phyloP scores from a whole-genome alignment of 768 basidiomycete species.

The Lactifluus pinguis region DNA sequence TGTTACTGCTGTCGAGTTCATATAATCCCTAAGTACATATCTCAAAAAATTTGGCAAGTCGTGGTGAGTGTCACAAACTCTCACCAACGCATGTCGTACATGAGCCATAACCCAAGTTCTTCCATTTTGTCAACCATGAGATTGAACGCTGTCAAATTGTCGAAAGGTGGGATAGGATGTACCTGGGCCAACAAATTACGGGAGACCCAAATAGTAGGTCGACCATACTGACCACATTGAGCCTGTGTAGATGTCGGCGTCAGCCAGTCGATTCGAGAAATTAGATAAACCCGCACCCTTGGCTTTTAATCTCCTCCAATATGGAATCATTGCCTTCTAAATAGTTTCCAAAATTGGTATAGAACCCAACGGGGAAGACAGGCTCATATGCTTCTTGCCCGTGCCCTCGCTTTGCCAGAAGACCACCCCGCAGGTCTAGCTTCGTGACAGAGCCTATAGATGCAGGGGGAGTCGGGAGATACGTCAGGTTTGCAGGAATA shows the following conservation, averaged over 20 bases:
- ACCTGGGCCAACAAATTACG: conserved; percentile 30
- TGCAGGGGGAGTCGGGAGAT: conserved; percentile 31
- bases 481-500: conserved; percentile 28
- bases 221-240: conserved; percentile 29
- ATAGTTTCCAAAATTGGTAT: conserved; percentile 49
- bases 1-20: conserved; percentile 51
- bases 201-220: background rate
- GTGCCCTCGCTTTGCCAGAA: conserved; percentile 31
- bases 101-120: conserved; percentile 58
- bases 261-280: background rate
- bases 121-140: conserved; percentile 62
- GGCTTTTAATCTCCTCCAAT: conserved; percentile 46
- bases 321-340: conserved; percentile 43
- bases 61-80: conserved; percentile 4
- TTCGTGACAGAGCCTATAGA: conserved; percentile 36
- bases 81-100: conserved; percentile 74
- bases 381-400: conserved; percentile 25
- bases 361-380: conserved; percentile 66
- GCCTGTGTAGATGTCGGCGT: conserved; percentile 23
- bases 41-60: background rate
- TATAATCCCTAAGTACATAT: conserved; percentile 40
- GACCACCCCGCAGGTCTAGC: conserved; percentile 37
- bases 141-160: conserved; percentile 48
- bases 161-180: conserved; percentile 62
- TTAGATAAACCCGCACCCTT: conserved; percentile 33